Evolutionary conservation across 352 stramenopile genomes (phyloP), one percentile per base, ranked within the genome.

Genomic region (Phytophthora meadii): DNA sequence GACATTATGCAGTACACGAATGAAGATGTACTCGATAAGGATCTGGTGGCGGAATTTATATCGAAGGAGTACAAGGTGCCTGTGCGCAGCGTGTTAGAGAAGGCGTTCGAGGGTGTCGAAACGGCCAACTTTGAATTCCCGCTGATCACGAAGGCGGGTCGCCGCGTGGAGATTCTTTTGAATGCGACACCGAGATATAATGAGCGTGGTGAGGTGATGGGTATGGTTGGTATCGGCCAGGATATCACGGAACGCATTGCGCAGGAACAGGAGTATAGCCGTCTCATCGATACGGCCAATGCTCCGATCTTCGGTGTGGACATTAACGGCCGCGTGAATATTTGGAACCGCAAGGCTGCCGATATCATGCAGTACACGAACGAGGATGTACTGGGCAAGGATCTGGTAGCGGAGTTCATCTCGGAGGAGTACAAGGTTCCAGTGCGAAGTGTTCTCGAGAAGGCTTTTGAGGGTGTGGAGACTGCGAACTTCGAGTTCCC

Each of bases 271-370:
- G 82, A 94, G 59, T 91, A 92, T 51, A 79, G 56, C 0, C 70
- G 83, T 0, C 39, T 95, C 1, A 92, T 96, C 30, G 88, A 96
- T 47, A 93, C 82, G 10, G 86, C 88, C 0, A 94, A 96, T 49
- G 81, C 85, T 14, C 83, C 85, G 39, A 95, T 94, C 40, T 93
- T 96, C 47, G 88, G 86, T 17, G 69, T 82, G 12, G 71, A 79
- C 19, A 61, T 53, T 0, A 58, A 74, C 1, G 62, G 67, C 1
- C 36, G 49, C 1, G 64, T 79, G 32, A 74, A 75, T 17, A 80
- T 80, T 19, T 96, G 86, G 84, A 96, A 95, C 44, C 61, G 87
- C 2, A 91, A 89, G 55, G 87, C 78, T 10, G 71, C 74, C 8
- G 85, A 76, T 12, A 79, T 84, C 19, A 93, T 81, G 40, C 84